phyloP scores from a whole-genome alignment of 2,329 filamentous ascomycete genomes.

The Fusarium sp. region DNA sequence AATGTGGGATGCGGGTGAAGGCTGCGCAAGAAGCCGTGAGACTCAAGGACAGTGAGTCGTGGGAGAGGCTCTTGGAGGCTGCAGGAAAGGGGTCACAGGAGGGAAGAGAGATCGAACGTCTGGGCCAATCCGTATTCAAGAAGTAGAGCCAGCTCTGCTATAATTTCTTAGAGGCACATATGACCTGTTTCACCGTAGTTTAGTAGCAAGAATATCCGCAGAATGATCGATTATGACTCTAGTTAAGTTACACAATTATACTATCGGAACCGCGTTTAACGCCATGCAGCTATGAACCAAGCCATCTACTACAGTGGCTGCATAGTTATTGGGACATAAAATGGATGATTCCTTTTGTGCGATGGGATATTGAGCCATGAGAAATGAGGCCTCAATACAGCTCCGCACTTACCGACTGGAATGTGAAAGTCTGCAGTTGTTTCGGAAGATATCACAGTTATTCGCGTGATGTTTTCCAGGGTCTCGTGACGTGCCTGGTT shows the following conservation, averaged over 20 bases:
- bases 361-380: conserved; percentile 1
- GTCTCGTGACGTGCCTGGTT: conserved; percentile 23
- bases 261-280: conserved; percentile 5
- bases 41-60: conserved; percentile 78
- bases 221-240: background rate
- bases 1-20: conserved; percentile 88
- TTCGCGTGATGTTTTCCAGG: conserved; percentile 15
- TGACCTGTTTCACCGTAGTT: conserved; percentile 4
- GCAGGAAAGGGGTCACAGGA: conserved; percentile 75
- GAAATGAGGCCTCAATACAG: background rate
- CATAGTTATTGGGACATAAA: background rate
- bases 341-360: background rate
- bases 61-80: conserved; percentile 77
- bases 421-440: conserved; percentile 8
- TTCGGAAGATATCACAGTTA: conserved; percentile 6
- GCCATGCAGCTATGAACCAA: background rate
- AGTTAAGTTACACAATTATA: background rate
- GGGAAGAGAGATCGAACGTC: conserved; percentile 81
- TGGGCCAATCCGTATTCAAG: conserved; percentile 70
- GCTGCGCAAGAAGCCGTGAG: conserved; percentile 92
- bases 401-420: background rate
- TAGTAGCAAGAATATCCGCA: background rate
- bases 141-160: conserved; percentile 33
- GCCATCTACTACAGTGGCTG: conserved; percentile 14
- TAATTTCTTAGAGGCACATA: conserved; percentile 19